Evolutionary conservation across 306 rosid species (phyloP).

Genomic region (Luffa acutangula): DNA sequence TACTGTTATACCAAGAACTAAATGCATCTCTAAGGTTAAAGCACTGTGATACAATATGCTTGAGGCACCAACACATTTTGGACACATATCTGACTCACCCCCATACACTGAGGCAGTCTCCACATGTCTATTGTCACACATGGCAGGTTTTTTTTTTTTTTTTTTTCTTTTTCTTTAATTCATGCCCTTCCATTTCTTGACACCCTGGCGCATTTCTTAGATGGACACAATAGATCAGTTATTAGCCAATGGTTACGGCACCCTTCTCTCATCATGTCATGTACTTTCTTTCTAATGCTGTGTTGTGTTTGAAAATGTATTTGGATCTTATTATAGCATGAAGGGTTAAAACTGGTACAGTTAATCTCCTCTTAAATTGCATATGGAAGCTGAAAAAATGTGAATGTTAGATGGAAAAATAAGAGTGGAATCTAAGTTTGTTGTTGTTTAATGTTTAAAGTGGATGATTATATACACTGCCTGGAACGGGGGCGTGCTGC

Average conservation of each 20-base stretch:
- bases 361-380: not conserved
- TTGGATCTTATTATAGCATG: not conserved
- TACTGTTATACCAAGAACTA: not conserved
- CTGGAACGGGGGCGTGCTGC: conserved; percentile 86
- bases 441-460: conserved; percentile 29
- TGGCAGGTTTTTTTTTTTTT: not conserved
- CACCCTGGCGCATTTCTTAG: not conserved
- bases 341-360: not conserved
- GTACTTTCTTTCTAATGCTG: not conserved
- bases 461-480: conserved; percentile 74
- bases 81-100: not conserved
- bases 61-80: not conserved
- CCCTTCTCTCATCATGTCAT: not conserved
- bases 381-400: not conserved
- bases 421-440: conserved; percentile 15
- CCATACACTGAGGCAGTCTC: not conserved
- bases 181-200: not conserved
- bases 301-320: not conserved
- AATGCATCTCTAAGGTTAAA: not conserved
- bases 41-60: not conserved
- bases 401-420: not conserved
- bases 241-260: not conserved
- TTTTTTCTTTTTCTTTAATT: not conserved
- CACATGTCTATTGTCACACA: not conserved
- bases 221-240: not conserved